These are phyloP conservation scores for Rosa chinensis DNA, from an alignment of 306 rosid genomes.

Conservation along the genomic window DNA sequence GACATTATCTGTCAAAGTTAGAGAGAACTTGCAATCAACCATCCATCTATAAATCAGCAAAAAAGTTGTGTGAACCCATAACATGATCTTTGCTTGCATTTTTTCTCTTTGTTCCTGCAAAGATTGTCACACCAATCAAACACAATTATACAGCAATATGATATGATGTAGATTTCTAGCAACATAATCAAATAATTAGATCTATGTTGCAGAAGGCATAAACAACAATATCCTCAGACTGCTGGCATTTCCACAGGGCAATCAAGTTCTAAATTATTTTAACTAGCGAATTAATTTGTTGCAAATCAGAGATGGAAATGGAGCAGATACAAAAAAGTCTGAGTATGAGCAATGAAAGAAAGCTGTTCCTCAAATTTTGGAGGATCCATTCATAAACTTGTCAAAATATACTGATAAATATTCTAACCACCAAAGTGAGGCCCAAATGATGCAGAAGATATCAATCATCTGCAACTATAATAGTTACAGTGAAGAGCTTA, in stretches of 20 bases:
- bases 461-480: neutral
- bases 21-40: neutral
- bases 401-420: too few relatives aligned
- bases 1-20: neutral
- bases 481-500: neutral
- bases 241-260: neutral
- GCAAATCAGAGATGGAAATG: neutral
- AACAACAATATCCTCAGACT: neutral
- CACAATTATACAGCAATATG: slow-evolving; percentile 11
- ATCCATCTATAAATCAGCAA: slow-evolving; percentile 51
- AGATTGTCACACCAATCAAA: neutral
- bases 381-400: too few relatives aligned
- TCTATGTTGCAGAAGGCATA: neutral
- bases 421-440: neutral
- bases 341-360: neutral
- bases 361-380: neutral
- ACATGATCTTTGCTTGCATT: slow-evolving; percentile 38
- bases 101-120: slow-evolving; percentile 53
- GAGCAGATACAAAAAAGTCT: neutral
- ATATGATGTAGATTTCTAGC: neutral
- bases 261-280: neutral
- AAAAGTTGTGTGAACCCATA: slow-evolving; percentile 36
- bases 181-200: neutral
- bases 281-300: neutral
- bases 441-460: neutral